These are phyloP conservation scores for Fusarium albidum DNA, from an alignment of 2,329 filamentous ascomycete genomes.

Conservation along the genomic window DNA sequence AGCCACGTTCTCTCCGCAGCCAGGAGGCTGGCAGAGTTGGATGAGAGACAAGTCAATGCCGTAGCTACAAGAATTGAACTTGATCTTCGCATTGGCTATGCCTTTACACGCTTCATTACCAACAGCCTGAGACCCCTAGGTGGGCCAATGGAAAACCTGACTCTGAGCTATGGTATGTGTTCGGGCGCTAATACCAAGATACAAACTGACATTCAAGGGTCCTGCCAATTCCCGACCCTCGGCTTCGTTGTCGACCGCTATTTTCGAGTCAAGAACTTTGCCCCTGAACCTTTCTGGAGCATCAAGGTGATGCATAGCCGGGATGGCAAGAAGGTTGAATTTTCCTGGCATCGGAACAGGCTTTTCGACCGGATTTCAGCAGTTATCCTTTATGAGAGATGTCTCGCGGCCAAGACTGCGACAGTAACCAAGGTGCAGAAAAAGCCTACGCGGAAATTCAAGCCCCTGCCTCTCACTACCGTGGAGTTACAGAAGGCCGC, in stretches of 20 bases:
- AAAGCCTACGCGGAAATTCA: slow-evolving; percentile 93
- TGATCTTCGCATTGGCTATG: slow-evolving; percentile 89
- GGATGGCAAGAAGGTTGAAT: slow-evolving; percentile 81
- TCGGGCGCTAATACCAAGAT: not conserved
- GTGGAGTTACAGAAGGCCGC: slow-evolving; percentile 97
- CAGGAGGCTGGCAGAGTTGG: slow-evolving; percentile 76
- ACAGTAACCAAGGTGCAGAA: slow-evolving; percentile 86
- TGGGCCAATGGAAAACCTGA: slow-evolving; percentile 67
- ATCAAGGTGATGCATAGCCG: slow-evolving; percentile 85
- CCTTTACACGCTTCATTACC: slow-evolving; percentile 90
- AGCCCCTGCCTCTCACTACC: slow-evolving; percentile 90
- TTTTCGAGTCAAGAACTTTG: slow-evolving; percentile 91
- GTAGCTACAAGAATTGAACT: slow-evolving; percentile 91
- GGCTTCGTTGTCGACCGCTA: slow-evolving; percentile 98
- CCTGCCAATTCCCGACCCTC: slow-evolving; percentile 95
- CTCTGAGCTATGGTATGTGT: slow-evolving; percentile 80
- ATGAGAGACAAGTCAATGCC: slow-evolving; percentile 86
- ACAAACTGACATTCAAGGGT: slow-evolving; percentile 59
- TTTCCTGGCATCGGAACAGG: slow-evolving; percentile 82
- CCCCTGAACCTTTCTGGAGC: slow-evolving; percentile 90
- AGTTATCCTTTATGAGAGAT: slow-evolving; percentile 85
- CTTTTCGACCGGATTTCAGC: slow-evolving; percentile 89
- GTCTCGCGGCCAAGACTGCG: slow-evolving; percentile 77
- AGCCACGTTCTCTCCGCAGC: slow-evolving; percentile 90
- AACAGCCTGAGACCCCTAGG: slow-evolving; percentile 78